A percentile compares a stretch with the other conserved stretches of the same genome.
Conservation (phyloP, 1,139 yeast genomes). For the Trichomonascaceae sp. region DNA sequence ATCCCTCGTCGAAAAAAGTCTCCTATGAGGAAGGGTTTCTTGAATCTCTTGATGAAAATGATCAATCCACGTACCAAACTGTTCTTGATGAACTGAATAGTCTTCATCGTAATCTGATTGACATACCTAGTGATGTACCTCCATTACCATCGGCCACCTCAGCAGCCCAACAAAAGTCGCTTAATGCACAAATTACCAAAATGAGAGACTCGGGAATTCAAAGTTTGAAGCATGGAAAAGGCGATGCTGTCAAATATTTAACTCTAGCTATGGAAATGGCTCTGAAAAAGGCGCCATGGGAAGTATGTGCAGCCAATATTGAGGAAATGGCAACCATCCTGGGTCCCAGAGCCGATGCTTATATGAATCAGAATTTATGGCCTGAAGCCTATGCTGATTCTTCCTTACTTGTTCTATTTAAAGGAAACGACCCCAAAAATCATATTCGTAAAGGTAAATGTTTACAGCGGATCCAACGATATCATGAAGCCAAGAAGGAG, state of each 20-base stretch:
- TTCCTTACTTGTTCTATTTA: conserved; percentile 64
- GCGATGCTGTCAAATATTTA: conserved; percentile 71
- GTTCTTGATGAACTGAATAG: conserved; percentile 49
- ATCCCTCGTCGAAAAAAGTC: conserved; percentile 31
- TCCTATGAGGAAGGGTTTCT: conserved; percentile 26
- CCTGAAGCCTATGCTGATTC: conserved; percentile 77
- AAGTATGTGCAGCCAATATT: conserved; percentile 69
- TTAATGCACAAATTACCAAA: conserved; percentile 60
- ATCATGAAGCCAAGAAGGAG: conserved; percentile 65
- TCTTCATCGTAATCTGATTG: conserved; percentile 53
- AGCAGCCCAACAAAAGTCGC: conserved; percentile 30
- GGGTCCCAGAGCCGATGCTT: conserved; percentile 79
- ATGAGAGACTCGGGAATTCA: conserved; percentile 68
- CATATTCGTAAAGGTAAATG: conserved; percentile 80
- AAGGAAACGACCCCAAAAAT: conserved; percentile 63
- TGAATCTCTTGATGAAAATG: conserved; percentile 14
- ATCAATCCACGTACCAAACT: conserved; percentile 28
- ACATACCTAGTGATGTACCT: conserved; percentile 56
- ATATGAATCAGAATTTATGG: conserved; percentile 57
- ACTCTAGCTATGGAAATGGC: conserved; percentile 78
- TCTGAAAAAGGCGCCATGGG: conserved; percentile 76
- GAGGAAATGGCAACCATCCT: conserved; percentile 70
- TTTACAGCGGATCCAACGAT: conserved; percentile 60
- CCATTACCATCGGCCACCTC: conserved; percentile 50
- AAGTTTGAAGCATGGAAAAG: conserved; percentile 55